Percentiles rank a stretch among this genome's conserved stretches.
These are phyloP conservation scores for Antitrichia curtipendula DNA, from an alignment of 225 moss, liverwort and hornwort species.

Conservation along the genomic window DNA sequence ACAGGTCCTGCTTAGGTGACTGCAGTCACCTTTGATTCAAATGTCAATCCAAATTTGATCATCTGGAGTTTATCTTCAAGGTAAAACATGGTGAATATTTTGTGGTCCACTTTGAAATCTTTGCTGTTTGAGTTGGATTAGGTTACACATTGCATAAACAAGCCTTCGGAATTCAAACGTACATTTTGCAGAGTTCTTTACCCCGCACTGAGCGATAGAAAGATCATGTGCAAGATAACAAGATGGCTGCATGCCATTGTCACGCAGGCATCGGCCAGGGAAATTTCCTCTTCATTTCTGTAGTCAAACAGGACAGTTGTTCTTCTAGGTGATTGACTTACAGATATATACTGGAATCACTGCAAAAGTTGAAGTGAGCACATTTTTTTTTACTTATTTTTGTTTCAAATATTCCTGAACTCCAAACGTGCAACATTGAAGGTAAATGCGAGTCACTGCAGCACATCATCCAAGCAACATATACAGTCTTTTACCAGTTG, in stretches of 20 bases:
- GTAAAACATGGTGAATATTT: neutral
- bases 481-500: neutral
- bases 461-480: neutral
- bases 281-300: neutral
- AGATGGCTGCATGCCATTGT: neutral
- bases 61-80: neutral
- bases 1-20: neutral
- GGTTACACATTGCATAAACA: neutral
- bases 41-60: neutral
- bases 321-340: neutral
- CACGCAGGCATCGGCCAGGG: neutral
- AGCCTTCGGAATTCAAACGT: neutral
- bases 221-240: neutral
- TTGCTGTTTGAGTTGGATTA: neutral
- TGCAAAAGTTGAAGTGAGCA: neutral
- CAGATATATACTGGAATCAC: neutral
- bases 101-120: neutral
- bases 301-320: too few species aligned
- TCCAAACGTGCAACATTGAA: neutral
- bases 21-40: neutral
- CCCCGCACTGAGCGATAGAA: neutral
- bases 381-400: neutral
- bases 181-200: neutral
- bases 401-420: neutral
- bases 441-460: too few species aligned